phyloP scores from a whole-genome alignment of 805 yeast genomes.

The Isabelozyma pseudorhagii region DNA sequence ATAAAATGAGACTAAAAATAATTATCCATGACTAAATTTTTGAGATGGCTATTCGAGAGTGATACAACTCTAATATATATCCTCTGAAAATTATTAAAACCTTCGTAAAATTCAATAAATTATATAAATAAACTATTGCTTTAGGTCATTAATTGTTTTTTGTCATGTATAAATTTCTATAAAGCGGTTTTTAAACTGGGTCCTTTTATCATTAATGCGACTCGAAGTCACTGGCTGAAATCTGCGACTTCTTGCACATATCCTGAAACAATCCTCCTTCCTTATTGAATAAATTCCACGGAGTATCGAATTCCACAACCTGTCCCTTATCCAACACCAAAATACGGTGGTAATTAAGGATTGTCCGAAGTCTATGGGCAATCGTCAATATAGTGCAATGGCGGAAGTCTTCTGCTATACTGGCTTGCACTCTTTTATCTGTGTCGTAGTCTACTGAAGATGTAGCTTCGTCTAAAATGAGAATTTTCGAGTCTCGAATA shows the following conservation, averaged over 20 bases:
- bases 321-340: slow-evolving; percentile 33
- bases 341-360: slow-evolving; percentile 32
- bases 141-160: neutral
- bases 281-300: slow-evolving; percentile 24
- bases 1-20: too few relatives aligned
- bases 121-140: neutral
- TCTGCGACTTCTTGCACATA: slow-evolving; percentile 38
- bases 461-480: slow-evolving; percentile 39
- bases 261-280: slow-evolving; percentile 25
- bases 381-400: slow-evolving; percentile 35
- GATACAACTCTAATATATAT: too few relatives aligned
- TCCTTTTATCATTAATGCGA: too few relatives aligned
- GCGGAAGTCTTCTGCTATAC: slow-evolving; percentile 28
- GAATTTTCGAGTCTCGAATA: slow-evolving; percentile 33
- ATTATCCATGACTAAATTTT: too few relatives aligned
- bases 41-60: too few relatives aligned
- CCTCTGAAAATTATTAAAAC: too few relatives aligned
- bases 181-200: too few relatives aligned
- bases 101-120: neutral
- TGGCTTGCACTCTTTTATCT: slow-evolving; percentile 32
- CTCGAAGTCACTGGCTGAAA: slow-evolving; percentile 3
- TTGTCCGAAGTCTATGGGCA: slow-evolving; percentile 38
- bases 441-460: slow-evolving; percentile 39
- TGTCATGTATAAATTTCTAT: too few relatives aligned
- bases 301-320: slow-evolving; percentile 32